Evolutionary conservation across 768 basidiomycete genomes (phyloP).

Genomic region (Nidularia pulvinata): DNA sequence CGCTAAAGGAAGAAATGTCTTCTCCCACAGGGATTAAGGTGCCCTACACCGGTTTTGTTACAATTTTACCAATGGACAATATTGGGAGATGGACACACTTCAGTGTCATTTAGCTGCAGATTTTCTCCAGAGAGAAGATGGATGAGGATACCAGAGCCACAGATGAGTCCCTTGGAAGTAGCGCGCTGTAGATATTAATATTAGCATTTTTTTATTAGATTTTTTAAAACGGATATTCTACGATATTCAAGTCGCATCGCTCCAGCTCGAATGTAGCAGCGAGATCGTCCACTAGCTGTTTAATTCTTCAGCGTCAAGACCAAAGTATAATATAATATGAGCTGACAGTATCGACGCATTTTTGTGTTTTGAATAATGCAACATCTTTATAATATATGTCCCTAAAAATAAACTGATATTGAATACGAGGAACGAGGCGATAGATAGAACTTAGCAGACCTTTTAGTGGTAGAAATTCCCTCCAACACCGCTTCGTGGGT

Average conservation of each 20-base stretch:
- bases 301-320: slow-evolving; percentile 1
- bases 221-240: slow-evolving; percentile 22
- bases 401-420: slow-evolving; percentile 36
- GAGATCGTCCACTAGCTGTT: slow-evolving; percentile 85
- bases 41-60: slow-evolving; percentile 39
- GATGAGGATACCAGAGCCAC: slow-evolving; percentile 63
- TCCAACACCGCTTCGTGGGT: slow-evolving; percentile 66
- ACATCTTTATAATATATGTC: slow-evolving; percentile 92
- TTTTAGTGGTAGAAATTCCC: slow-evolving; percentile 61
- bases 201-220: too few relatives aligned
- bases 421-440: too few relatives aligned
- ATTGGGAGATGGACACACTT: slow-evolving; percentile 35
- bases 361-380: slow-evolving; percentile 72
- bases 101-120: slow-evolving; percentile 51
- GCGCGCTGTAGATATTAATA: slow-evolving; percentile 57
- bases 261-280: slow-evolving; percentile 79
- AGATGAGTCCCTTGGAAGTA: slow-evolving; percentile 86
- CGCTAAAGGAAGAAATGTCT: slow-evolving; percentile 62
- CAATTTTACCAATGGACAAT: too few relatives aligned
- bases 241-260: slow-evolving; percentile 81
- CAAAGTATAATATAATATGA: not conserved
- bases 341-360: slow-evolving; percentile 74
- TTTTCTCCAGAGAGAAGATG: slow-evolving; percentile 54
- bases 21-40: slow-evolving; percentile 78
- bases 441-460: slow-evolving; percentile 20